Evolutionary conservation across 805 yeast species (phyloP).

Genomic region (Alloascoidea hylecoeti): DNA sequence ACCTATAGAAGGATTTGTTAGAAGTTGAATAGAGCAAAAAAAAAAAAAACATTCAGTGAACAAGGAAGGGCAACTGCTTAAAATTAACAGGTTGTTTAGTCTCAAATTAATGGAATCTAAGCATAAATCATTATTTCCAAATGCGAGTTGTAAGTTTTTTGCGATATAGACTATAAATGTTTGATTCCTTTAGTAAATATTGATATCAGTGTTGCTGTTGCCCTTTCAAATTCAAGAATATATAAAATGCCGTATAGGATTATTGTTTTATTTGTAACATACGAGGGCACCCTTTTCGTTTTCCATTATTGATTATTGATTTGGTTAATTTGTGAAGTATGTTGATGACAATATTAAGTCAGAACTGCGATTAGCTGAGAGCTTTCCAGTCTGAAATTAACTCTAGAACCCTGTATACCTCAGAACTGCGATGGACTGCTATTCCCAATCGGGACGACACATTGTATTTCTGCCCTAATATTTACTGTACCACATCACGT

Average conservation of each 20-base stretch:
- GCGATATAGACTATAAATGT: constrained; percentile 1
- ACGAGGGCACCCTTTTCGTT: constrained; percentile 99
- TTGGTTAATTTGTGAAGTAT: too few species aligned
- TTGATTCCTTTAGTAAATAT: neutral
- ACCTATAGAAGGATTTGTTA: constrained; percentile 38
- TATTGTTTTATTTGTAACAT: constrained; percentile 29
- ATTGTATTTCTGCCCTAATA: too few species aligned
- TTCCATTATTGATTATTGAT: constrained; percentile 83
- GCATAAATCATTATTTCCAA: constrained; percentile 3
- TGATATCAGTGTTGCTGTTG: too few species aligned
- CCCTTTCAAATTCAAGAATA: neutral
- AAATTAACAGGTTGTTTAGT: neutral
- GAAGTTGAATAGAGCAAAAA: neutral
- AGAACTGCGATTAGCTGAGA: too few species aligned
- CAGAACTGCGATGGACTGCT: too few species aligned
- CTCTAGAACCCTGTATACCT: too few species aligned
- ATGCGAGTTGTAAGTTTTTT: constrained; percentile 1
- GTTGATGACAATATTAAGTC: too few species aligned
- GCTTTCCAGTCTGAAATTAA: too few species aligned
- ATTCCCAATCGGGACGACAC: too few species aligned
- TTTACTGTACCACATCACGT: too few species aligned
- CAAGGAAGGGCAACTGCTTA: constrained; percentile 7
- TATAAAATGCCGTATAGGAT: constrained; percentile 1
- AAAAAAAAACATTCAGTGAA: constrained; percentile 10
- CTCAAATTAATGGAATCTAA: neutral